Percentiles rank a stretch among this genome's conserved stretches.
Evolutionary conservation across 441 rosid species (phyloP).

Genomic region (Pelargonium citronellum): DNA sequence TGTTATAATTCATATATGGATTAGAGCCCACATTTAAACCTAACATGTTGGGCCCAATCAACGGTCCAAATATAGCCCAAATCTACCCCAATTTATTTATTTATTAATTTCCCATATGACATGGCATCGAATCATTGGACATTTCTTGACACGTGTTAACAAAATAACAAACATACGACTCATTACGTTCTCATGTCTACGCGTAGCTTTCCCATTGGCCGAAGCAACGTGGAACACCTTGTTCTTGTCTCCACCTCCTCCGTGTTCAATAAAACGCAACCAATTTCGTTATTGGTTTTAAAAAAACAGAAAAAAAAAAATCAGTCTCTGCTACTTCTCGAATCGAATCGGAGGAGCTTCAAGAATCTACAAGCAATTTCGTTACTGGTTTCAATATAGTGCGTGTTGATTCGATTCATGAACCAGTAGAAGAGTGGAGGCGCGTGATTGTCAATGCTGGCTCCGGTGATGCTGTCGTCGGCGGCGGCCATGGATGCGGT

Average conservation of each 20-base stretch:
- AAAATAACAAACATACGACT: neutral
- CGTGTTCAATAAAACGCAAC: neutral
- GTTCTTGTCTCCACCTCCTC: neutral
- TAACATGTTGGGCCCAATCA: no score
- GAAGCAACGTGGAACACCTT: conserved; percentile 7
- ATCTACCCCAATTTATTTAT: no score
- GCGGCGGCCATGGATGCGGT: conserved; percentile 41
- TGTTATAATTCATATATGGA: no score
- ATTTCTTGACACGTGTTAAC: neutral
- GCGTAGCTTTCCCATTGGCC: neutral
- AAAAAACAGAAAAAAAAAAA: neutral
- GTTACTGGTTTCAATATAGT: no score
- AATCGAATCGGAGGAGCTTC: neutral
- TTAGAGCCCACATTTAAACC: no score
- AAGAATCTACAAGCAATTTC: no score
- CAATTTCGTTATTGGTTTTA: neutral
- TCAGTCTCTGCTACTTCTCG: neutral
- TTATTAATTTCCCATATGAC: neutral
- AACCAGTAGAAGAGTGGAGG: conserved; percentile 11
- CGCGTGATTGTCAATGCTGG: conserved; percentile 31
- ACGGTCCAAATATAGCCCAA: no score
- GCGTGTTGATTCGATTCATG: neutral
- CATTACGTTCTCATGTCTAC: neutral
- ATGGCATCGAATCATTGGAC: neutral
- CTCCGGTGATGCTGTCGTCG: conserved; percentile 23